Evolutionary conservation across 345 rosid species (phyloP).

Genomic region (Pugionium dolabratum): DNA sequence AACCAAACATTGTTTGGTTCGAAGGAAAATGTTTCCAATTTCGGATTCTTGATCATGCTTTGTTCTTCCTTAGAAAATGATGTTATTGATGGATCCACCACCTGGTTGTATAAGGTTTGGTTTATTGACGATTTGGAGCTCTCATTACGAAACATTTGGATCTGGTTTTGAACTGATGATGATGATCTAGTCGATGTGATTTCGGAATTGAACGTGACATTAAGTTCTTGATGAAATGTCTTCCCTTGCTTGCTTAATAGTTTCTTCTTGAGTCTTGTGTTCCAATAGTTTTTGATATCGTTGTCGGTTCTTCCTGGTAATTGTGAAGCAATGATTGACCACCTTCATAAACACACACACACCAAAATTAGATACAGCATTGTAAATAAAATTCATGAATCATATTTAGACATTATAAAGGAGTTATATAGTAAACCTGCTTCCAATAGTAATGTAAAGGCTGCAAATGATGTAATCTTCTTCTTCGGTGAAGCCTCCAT

Average conservation of each 20-base stretch:
- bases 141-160: slow-evolving; percentile 7
- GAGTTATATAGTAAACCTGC: slow-evolving; percentile 27
- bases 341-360: slow-evolving; percentile 26
- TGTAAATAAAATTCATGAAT: neutral
- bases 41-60: slow-evolving; percentile 28
- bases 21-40: slow-evolving; percentile 10
- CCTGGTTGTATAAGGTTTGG: slow-evolving; percentile 10
- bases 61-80: slow-evolving; percentile 28
- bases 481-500: slow-evolving; percentile 71
- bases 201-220: slow-evolving; percentile 11
- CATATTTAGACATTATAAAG: neutral
- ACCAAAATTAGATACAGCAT: neutral
- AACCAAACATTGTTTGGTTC: slow-evolving; percentile 24
- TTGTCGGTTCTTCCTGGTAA: slow-evolving; percentile 45
- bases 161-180: slow-evolving; percentile 19
- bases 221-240: slow-evolving; percentile 29
- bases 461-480: slow-evolving; percentile 64
- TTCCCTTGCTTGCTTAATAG: slow-evolving; percentile 33
- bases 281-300: slow-evolving; percentile 43
- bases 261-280: slow-evolving; percentile 39
- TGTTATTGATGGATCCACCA: slow-evolving; percentile 23
- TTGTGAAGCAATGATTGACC: slow-evolving; percentile 43
- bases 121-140: slow-evolving; percentile 2
- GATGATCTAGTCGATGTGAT: slow-evolving; percentile 11
- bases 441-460: slow-evolving; percentile 54